Percentiles rank a stretch among this genome's conserved stretches.
Conservation (phyloP, 2,329 filamentous ascomycete species). For the Dactylonectria macrodidyma region DNA sequence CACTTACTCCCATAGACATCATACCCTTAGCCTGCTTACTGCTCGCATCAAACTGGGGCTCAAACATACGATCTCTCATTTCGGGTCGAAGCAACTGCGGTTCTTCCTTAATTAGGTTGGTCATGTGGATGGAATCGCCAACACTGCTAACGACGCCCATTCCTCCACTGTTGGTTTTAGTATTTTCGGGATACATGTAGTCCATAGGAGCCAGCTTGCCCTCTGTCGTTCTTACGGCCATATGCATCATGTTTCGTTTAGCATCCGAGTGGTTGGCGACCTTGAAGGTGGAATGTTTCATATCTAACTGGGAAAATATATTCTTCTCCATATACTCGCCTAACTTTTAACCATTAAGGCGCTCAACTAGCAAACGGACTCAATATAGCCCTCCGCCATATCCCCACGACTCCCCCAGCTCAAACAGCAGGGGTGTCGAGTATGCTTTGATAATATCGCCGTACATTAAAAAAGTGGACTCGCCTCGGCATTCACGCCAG, state of each 20-base stretch:
- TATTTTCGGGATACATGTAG: constrained; percentile 2
- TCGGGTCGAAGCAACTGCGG: neutral
- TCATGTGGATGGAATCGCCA: constrained; percentile 1
- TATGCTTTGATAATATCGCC: constrained; percentile 3
- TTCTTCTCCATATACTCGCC: constrained; percentile 38
- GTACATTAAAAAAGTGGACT: neutral
- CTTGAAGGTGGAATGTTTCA: constrained; percentile 7
- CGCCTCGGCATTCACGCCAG: neutral
- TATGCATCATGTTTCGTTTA: neutral
- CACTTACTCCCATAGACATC: constrained; percentile 15
- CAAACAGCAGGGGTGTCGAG: constrained; percentile 46
- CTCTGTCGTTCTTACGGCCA: neutral
- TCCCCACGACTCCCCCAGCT: constrained; percentile 49
- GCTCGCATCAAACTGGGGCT: constrained; percentile 2
- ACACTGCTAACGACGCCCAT: constrained; percentile 8
- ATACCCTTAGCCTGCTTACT: constrained; percentile 3
- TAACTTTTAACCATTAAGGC: constrained; percentile 37
- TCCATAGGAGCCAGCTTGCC: constrained; percentile 6
- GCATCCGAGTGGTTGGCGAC: neutral
- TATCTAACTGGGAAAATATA: neutral
- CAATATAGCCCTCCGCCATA: constrained; percentile 52
- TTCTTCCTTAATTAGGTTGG: neutral
- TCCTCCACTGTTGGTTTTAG: neutral
- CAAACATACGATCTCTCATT: constrained; percentile 5
- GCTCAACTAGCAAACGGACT: constrained; percentile 47